A percentile compares a stretch with the other conserved stretches of the same genome.
Conservation (phyloP, 495 filamentous ascomycete genomes). For the Pseudoneurospora amorphoporcata region DNA sequence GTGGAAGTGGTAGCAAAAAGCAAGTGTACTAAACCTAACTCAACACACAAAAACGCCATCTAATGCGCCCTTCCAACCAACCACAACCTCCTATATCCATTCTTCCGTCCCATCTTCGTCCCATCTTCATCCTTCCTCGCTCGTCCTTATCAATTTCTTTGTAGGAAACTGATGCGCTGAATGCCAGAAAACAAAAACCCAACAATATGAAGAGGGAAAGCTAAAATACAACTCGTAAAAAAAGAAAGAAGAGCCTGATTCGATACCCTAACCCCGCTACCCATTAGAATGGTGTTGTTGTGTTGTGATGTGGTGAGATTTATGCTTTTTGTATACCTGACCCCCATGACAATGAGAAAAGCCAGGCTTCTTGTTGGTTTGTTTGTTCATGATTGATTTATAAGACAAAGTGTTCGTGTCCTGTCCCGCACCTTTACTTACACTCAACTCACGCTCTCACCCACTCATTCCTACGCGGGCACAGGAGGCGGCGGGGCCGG, state of each 20-base stretch:
- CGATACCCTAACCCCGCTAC: neutral
- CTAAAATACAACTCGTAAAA: neutral
- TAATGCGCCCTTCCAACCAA: neutral
- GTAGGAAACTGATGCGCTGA: neutral
- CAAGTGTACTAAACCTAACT: neutral
- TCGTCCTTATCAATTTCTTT: neutral
- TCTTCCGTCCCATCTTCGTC: neutral
- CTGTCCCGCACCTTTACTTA: neutral
- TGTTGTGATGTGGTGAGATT: neutral
- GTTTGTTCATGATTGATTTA: neutral
- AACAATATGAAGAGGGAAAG: neutral
- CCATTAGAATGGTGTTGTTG: neutral
- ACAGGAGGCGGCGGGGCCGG: conserved; percentile 12
- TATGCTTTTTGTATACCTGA: neutral
- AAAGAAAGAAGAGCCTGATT: neutral
- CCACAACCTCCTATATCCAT: neutral
- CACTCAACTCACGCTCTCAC: neutral
- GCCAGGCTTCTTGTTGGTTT: neutral
- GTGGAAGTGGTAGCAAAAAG: neutral
- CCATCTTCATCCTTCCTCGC: neutral
- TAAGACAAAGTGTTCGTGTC: neutral
- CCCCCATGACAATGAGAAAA: neutral
- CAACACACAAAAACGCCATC: neutral
- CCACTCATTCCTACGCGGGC: neutral
- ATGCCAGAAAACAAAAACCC: neutral